Conservation (phyloP, 2,329 filamentous ascomycete genomes). For the Phyllosticta capitalensis region DNA sequence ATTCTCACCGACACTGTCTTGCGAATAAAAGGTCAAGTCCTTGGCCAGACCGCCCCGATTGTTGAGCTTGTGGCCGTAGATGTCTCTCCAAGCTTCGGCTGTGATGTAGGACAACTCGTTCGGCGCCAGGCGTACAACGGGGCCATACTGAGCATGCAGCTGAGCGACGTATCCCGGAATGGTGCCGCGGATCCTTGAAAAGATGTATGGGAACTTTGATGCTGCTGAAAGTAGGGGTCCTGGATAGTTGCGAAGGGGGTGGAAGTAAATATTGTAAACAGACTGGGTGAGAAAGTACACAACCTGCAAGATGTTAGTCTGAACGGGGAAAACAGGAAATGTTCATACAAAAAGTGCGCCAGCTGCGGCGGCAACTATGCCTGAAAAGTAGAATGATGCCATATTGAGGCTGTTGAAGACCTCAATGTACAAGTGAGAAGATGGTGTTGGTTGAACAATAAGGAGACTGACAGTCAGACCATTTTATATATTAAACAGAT, state of each 20-base stretch:
- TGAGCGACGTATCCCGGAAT: not conserved
- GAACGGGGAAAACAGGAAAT: not conserved
- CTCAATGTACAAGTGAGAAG: not conserved
- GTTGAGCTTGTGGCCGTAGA: conserved; percentile 12
- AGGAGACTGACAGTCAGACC: not conserved
- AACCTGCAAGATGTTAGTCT: not conserved
- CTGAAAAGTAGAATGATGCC: not conserved
- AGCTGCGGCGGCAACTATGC: not conserved
- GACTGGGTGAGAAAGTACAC: not conserved
- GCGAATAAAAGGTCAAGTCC: conserved; percentile 9
- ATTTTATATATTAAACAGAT: not conserved
- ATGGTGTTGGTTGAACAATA: not conserved
- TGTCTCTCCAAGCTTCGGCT: conserved; percentile 12
- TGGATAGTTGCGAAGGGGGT: conserved; percentile 10
- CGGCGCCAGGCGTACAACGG: conserved; percentile 9
- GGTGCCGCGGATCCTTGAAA: not conserved
- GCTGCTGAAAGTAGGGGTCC: conserved; percentile 8
- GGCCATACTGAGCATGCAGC: conserved; percentile 10
- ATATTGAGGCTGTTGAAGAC: not conserved
- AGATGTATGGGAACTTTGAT: conserved; percentile 1
- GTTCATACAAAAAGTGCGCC: not conserved
- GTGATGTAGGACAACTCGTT: conserved; percentile 9
- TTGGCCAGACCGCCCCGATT: conserved; percentile 2
- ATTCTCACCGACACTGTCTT: not conserved
- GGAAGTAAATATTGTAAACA: conserved; percentile 10